Percentiles rank a stretch among this genome's conserved stretches.
Conservation (phyloP, 164 flowering plant species). For the Liriodendron chinense region DNA sequence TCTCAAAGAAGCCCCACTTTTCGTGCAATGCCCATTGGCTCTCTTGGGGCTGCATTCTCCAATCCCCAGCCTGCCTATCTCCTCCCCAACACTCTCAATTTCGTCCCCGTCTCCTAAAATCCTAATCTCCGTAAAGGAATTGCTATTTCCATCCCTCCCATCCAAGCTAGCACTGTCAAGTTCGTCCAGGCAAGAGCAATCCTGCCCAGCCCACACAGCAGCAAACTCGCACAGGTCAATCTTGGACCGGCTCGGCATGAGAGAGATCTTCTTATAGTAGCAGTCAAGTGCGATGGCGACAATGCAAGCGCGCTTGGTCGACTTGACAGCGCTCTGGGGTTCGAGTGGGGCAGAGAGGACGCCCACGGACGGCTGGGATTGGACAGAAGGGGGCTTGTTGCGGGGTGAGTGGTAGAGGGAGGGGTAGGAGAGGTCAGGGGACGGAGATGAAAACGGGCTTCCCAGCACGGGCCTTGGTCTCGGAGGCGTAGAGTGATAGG, state of each 20-base stretch:
- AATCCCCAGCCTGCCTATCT: constrained; percentile 34
- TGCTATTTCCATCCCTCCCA: constrained; percentile 1
- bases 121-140: constrained; percentile 11
- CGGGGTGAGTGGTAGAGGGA: constrained; percentile 80
- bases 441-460: constrained; percentile 61
- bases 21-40: not conserved
- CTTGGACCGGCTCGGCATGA: constrained; percentile 90
- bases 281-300: constrained; percentile 71
- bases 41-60: constrained; percentile 14
- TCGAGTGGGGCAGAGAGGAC: constrained; percentile 51
- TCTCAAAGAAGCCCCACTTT: constrained; percentile 11
- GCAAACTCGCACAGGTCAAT: constrained; percentile 61
- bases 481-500: constrained; percentile 61
- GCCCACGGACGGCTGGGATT: constrained; percentile 36
- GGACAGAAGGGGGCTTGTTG: not conserved
- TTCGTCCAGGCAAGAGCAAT: constrained; percentile 51
- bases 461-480: constrained; percentile 64
- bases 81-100: constrained; percentile 32
- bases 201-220: constrained; percentile 79
- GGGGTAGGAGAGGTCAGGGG: constrained; percentile 78
- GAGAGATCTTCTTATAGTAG: constrained; percentile 72
- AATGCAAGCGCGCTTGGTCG: constrained; percentile 76
- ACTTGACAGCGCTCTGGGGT: constrained; percentile 79
- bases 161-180: constrained; percentile 3
- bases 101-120: constrained; percentile 15